Evolutionary conservation across 345 rosid species (phyloP).

Genomic region (Salix viminalis): DNA sequence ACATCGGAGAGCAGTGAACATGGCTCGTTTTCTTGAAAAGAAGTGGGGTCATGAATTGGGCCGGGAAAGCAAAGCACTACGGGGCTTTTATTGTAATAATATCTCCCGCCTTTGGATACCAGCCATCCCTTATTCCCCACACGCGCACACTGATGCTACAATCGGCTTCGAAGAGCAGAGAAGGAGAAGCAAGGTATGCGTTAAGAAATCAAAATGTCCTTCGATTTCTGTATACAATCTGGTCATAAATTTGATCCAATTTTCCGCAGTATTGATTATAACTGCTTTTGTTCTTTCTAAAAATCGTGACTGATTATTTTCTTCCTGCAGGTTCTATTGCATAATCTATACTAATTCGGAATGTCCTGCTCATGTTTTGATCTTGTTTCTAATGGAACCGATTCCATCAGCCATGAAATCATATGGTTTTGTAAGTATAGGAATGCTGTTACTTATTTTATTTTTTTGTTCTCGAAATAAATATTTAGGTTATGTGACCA

Average conservation of each 20-base stretch:
- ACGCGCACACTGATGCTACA: neutral
- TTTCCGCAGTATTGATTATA: neutral
- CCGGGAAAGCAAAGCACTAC: neutral
- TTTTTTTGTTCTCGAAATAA: neutral
- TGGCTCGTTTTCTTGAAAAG: too few relatives aligned
- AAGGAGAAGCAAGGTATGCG: neutral
- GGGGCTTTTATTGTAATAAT: neutral
- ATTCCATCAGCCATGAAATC: slow-evolving; percentile 14
- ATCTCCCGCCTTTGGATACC: neutral
- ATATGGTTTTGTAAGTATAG: slow-evolving; percentile 12
- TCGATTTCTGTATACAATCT: neutral
- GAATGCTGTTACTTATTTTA: neutral
- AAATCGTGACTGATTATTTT: neutral
- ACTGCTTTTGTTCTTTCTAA: neutral
- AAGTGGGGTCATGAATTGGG: neutral
- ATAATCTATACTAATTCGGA: neutral
- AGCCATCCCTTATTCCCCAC: neutral
- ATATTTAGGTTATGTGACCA: neutral
- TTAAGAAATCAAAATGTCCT: neutral
- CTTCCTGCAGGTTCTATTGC: neutral
- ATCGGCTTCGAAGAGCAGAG: neutral
- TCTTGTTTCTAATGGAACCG: slow-evolving; percentile 14
- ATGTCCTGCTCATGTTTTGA: slow-evolving; percentile 4
- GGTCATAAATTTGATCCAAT: neutral
- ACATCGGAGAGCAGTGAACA: too few relatives aligned